Evolutionary conservation across 768 basidiomycete species (phyloP), one percentile per base, ranked within the genome.

Genomic region (Gymnopilus junonius): DNA sequence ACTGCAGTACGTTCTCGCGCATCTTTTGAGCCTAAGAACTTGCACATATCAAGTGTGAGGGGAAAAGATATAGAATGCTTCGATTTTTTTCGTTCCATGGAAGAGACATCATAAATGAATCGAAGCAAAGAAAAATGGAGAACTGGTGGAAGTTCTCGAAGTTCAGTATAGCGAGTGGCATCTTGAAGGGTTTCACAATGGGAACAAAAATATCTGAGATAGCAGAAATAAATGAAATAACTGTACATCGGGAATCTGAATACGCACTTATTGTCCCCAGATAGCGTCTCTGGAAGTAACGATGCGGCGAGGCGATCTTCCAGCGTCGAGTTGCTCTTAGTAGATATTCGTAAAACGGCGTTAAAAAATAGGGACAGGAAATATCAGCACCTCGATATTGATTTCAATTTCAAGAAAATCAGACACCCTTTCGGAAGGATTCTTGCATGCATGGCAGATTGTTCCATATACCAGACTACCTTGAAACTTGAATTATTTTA

Each of bases 91-190:
- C 97, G 87, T 68, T 91, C 87, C 82, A 90, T 86, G 0, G 89
- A 87, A 23, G 86, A 76, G 34, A 89, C 67, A 75, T 96, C 93
- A 69, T 91, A 99, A 29, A 93, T 87, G 75, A 99, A 99, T n/a
- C 97, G 92, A 59, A 97, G 84, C 55, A 98, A 77, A 21, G 95
- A 95, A 69, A 99, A 90, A 75, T 99, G 94, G 2, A 98, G 82
- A 6, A 95, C 90, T 0, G 94, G 93, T 1, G 97, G 97, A 5
- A 97, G 82, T 56, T 82, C 72, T 25, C 81, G 82, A 14, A 97
- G 76, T 68, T 89, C 83, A 1, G 88, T 89, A 66, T 89, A 88
- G 8, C 97, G 88, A 17, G 84, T 88, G 5, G 97, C 97, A 62
- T 94, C 86, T 73, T 90, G 89, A 8, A 94, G 83, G 23, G 74